A percentile compares a stretch with the other conserved stretches of the same genome.
phyloP scores from a whole-genome alignment of 2,329 filamentous ascomycete species.

The Xylariales sp. region DNA sequence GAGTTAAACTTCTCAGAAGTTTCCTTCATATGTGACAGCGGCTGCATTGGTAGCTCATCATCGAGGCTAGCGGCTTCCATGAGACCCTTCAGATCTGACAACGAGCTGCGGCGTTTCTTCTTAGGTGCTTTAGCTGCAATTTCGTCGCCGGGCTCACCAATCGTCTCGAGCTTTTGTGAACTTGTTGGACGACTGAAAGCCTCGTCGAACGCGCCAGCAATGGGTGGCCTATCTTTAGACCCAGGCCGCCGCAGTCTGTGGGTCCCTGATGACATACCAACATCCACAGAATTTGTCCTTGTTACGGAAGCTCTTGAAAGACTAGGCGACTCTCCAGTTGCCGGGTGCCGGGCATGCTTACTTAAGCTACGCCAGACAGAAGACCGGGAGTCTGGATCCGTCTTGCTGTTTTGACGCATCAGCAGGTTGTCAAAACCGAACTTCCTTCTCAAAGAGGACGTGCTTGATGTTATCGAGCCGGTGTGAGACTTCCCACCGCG shows the following conservation, averaged over 20 bases:
- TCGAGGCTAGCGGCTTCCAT: constrained; percentile 70
- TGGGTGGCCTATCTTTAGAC: constrained; percentile 70
- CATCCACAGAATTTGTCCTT: constrained; percentile 83
- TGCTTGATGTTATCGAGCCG: constrained; percentile 85
- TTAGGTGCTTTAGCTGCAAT: constrained; percentile 59
- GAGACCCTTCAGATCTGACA: constrained; percentile 83
- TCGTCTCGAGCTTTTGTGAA: constrained; percentile 69
- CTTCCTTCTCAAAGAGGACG: constrained; percentile 84
- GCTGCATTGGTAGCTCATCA: constrained; percentile 56
- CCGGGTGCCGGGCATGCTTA: constrained; percentile 75
- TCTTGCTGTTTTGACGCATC: constrained; percentile 84
- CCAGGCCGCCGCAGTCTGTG: constrained; percentile 63
- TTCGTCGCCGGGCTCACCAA: constrained; percentile 66
- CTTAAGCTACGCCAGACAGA: constrained; percentile 90
- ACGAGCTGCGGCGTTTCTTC: constrained; percentile 89
- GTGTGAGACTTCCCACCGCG: constrained; percentile 71
- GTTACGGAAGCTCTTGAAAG: constrained; percentile 74
- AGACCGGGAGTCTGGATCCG: constrained; percentile 73
- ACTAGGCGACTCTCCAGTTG: constrained; percentile 70
- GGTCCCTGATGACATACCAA: constrained; percentile 58
- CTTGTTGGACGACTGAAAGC: constrained; percentile 63
- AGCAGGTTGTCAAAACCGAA: constrained; percentile 83
- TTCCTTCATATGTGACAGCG: constrained; percentile 64
- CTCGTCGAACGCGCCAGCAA: constrained; percentile 73
- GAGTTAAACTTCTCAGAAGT: constrained; percentile 69